Evolutionary conservation across 495 filamentous ascomycete genomes (phyloP), one percentile per base, ranked within the genome.

Genomic region (Amphirosellinia nigrospora): DNA sequence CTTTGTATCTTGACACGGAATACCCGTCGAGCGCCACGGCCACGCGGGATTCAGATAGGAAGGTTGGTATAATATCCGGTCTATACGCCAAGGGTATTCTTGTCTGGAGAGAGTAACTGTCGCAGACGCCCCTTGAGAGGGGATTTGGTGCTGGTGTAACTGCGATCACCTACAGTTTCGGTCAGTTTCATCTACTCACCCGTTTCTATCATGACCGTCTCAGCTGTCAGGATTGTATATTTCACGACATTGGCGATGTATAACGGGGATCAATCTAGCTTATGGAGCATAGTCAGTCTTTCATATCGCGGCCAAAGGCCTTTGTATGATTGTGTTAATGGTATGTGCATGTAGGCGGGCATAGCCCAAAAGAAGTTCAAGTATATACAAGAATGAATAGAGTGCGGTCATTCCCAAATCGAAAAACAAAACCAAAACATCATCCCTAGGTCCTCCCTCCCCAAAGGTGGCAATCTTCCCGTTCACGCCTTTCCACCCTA

Each of bases 81-180:
- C 61, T 86, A 41, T 86, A 85, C 65, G 81, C 80, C 19, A 78
- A 74, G 64, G 84, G 84, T 13, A 68, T 86, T 32, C 55, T 84
- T 65, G 79, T 82, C 0, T 84, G 82, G 78, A 79, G 64, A 58
- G 80, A 80, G 55, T 82, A 48, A 38, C 38, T 32, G 2, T 43
- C 4, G 4, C 16, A 43, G 6, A 8, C n/a, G 41, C 21, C 23
- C 39, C 9, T 55, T 6, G 8, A 15, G 11, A 55, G 28, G 32
- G 21, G 3, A 21, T 26, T 26, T 50, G 9, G 46, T 50, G 46
- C 6, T 15, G 46, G 46, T 50, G 7, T 15, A 15, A 8, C 8
- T 10, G 21, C 21, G 7, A 26, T 3, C 8, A 23, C 46, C 8
- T 9, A 3, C 13, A 4, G 11, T n/a, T 5, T 19, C 0, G 43